Conservation (phyloP, 352 stramenopile genomes). For the Phytopythium helicoides region DNA sequence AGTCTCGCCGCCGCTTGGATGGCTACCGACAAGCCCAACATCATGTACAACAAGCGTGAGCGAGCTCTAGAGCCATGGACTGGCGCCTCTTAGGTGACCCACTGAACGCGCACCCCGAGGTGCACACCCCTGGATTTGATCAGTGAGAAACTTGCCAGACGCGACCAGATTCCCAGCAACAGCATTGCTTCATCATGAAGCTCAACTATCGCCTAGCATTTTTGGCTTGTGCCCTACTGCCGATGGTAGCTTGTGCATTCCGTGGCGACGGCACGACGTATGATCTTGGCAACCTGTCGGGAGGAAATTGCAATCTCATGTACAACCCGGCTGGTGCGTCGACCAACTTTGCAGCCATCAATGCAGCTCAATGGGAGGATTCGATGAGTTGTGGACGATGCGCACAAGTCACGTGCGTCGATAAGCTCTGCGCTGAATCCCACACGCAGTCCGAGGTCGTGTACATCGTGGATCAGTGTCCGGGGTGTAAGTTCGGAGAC, state of each 20-base stretch:
- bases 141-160: background rate
- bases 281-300: conserved; percentile 23
- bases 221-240: background rate
- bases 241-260: background rate
- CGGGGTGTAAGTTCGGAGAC: conserved; percentile 42
- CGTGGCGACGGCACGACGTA: conserved; percentile 26
- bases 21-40: too few species aligned
- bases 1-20: too few species aligned
- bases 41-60: too few species aligned
- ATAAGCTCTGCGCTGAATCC: conserved; percentile 31
- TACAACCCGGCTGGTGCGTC: conserved; percentile 26
- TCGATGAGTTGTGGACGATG: conserved; percentile 47
- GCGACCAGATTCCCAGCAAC: too few species aligned
- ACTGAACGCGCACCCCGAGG: too few species aligned
- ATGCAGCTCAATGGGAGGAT: conserved; percentile 51
- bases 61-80: too few species aligned
- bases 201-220: background rate
- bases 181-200: background rate
- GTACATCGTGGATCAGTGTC: conserved; percentile 72
- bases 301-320: conserved; percentile 76
- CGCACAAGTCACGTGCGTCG: conserved; percentile 43
- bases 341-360: conserved; percentile 68
- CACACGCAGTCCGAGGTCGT: conserved; percentile 41
- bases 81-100: too few species aligned
- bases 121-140: background rate